These are phyloP conservation scores for Bocquillonia castaneifolia DNA, from an alignment of 441 rosid genomes.

Conservation along the genomic window DNA sequence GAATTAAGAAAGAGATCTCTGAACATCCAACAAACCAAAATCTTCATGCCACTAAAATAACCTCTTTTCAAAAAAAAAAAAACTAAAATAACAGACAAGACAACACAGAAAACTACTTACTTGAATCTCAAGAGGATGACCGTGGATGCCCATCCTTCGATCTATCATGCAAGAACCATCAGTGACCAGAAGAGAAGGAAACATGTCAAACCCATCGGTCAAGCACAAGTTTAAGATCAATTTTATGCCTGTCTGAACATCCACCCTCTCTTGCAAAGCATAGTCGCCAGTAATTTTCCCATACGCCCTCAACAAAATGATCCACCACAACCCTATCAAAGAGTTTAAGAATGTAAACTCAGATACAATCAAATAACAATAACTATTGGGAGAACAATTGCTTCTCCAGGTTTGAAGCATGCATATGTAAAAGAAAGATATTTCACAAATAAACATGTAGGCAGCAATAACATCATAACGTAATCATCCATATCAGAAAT, in stretches of 20 bases:
- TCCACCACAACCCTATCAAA: conserved; percentile 89
- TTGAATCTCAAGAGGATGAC: conserved; percentile 97
- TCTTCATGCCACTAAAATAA: neutral
- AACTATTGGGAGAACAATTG: conserved; percentile 5
- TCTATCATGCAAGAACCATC: conserved; percentile 99
- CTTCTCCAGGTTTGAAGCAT: conserved; percentile 15
- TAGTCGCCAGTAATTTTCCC: conserved; percentile 91
- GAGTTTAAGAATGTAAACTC: conserved; percentile 22
- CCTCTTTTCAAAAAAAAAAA: neutral
- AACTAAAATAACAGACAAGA: too few species aligned
- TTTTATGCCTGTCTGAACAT: conserved; percentile 89
- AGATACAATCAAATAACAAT: conserved; percentile 16
- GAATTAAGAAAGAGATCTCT: neutral
- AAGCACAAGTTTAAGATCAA: conserved; percentile 75
- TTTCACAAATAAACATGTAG: neutral
- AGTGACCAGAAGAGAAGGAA: conserved; percentile 81
- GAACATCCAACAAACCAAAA: neutral
- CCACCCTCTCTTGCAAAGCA: conserved; percentile 84
- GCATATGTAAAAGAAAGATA: conserved; percentile 21
- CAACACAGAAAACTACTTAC: conserved; percentile 44
- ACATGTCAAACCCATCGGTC: conserved; percentile 92
- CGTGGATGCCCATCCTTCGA: conserved; percentile 90
- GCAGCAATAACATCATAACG: neutral
- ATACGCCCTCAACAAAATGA: conserved; percentile 78
- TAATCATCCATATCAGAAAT: conserved; percentile 12